These are phyloP conservation scores for Trifolium subterraneum DNA, from an alignment of 306 rosid species.

Conservation along the genomic window DNA sequence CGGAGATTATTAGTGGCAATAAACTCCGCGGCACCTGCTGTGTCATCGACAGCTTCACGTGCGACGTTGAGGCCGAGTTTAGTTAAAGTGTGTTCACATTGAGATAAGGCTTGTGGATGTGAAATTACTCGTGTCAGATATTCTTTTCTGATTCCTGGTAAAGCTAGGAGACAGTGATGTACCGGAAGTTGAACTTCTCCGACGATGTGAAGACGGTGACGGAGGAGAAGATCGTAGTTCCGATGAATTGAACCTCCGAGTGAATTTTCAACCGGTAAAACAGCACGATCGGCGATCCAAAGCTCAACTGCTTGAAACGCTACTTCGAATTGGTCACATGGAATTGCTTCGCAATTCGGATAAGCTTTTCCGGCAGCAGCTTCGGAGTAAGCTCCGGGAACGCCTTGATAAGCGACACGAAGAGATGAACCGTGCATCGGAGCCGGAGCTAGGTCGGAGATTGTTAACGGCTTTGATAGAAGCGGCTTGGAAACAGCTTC, in stretches of 20 bases:
- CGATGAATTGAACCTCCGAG: slow-evolving; percentile 98
- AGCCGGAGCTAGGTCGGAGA: slow-evolving; percentile 89
- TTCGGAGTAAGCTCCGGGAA: slow-evolving; percentile 96
- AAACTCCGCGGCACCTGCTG: slow-evolving; percentile 91
- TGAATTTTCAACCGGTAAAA: slow-evolving; percentile 86
- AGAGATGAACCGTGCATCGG: slow-evolving; percentile 95
- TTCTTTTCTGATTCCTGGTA: slow-evolving; percentile 81
- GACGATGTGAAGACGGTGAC: slow-evolving; percentile 97
- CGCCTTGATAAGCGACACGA: slow-evolving; percentile 95
- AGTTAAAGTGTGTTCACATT: slow-evolving; percentile 83
- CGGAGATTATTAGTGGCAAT: slow-evolving; percentile 69
- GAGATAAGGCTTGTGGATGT: slow-evolving; percentile 91
- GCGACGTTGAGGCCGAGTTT: slow-evolving; percentile 83
- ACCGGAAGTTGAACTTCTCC: slow-evolving; percentile 94
- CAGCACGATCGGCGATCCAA: slow-evolving; percentile 97
- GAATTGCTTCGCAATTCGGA: slow-evolving; percentile 94
- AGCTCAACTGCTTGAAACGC: slow-evolving; percentile 97
- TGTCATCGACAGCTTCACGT: slow-evolving; percentile 95
- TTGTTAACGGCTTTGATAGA: slow-evolving; percentile 69
- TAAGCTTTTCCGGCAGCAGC: slow-evolving; percentile 97
- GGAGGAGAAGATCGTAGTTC: slow-evolving; percentile 93
- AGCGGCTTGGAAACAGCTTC: slow-evolving; percentile 38
- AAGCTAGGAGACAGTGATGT: slow-evolving; percentile 92
- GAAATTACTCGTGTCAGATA: slow-evolving; percentile 83
- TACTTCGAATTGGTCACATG: slow-evolving; percentile 95